Base-by-base conservation (phyloP, 2,329 filamentous ascomycete species). In the Colletotrichum paranaense region DNA sequence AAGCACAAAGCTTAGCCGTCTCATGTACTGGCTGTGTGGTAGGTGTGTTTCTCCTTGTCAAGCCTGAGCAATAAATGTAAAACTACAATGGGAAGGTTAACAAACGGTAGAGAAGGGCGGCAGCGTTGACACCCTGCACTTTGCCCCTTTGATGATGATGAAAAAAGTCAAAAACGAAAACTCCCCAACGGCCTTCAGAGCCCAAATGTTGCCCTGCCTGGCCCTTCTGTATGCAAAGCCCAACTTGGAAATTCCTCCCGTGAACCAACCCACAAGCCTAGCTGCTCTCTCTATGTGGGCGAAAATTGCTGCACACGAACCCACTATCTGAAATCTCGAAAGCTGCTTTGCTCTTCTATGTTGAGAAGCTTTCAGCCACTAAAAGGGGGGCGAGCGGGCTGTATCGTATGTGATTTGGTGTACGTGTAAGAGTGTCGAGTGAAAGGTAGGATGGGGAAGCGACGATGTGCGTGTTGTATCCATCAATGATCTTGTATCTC, bases 21-120 rank as follows among this genome's bases (percentile, higher is more conserved):
- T 58, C 12, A 52, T 11, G 12, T 35, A 6, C 62, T 53, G 30
- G 30, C 30, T 59, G 69, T 53, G 12, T 24, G 14, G 11, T n/a
- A 22, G 11, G 30, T 32, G 30, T 32, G 28, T 62, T n/a, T n/a
- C 24, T 28, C 19, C 11, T 46, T n/a, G 30, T 22, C 60, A 46
- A 52, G 22, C 35, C 19, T 22, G 9, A 8, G 42, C 24, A 64
- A 24, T 55, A 72, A 62, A 24, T 62, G 38, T 58, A 71, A 71
- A 71, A 71, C 56, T 66, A 71, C 67, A 71, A 73, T 49, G 14
- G 19, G 55, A 65, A 73, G 49, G 62, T 57, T 52, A 73, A 71
- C 67, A 56, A 56, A 66, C 42, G 66, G 71, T 66, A 49, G 60
- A 49, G 67, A 58, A 62, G 22, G 28, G 16, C 28, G 49, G n/a